These are phyloP conservation scores for Dicorynia guianensis DNA, from an alignment of 306 rosid genomes.

Conservation along the genomic window DNA sequence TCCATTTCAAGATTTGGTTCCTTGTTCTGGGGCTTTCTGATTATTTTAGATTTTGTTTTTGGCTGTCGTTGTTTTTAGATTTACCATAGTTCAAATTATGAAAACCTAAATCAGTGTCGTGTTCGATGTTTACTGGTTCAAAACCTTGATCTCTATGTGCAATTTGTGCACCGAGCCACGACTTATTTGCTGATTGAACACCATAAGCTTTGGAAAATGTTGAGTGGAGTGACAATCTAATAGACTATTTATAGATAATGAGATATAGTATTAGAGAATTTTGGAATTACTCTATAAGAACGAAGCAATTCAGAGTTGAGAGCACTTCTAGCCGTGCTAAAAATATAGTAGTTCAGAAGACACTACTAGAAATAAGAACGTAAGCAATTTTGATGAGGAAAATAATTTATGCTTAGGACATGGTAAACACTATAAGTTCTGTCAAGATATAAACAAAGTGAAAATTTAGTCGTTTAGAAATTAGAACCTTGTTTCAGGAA, in stretches of 20 bases:
- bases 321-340: not conserved
- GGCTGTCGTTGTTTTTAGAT: not conserved
- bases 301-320: not conserved
- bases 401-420: no score
- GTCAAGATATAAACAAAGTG: not conserved
- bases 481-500: not conserved
- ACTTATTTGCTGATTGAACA: not conserved
- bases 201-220: not conserved
- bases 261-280: not conserved
- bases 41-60: no score
- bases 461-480: not conserved
- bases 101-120: not conserved
- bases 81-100: not conserved
- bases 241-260: not conserved
- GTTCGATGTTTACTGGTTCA: constrained; percentile 29
- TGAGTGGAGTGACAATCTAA: not conserved
- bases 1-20: constrained; percentile 13
- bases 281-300: not conserved
- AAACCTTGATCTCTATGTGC: constrained; percentile 15
- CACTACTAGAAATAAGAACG: no score
- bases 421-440: not conserved
- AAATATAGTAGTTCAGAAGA: not conserved
- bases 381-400: no score
- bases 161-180: not conserved
- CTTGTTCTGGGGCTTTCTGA: not conserved